Evolutionary conservation across 1,139 yeast genomes (phyloP), one percentile per base, ranked within the genome.

Genomic region (Keqinozyma sinolaborantium): DNA sequence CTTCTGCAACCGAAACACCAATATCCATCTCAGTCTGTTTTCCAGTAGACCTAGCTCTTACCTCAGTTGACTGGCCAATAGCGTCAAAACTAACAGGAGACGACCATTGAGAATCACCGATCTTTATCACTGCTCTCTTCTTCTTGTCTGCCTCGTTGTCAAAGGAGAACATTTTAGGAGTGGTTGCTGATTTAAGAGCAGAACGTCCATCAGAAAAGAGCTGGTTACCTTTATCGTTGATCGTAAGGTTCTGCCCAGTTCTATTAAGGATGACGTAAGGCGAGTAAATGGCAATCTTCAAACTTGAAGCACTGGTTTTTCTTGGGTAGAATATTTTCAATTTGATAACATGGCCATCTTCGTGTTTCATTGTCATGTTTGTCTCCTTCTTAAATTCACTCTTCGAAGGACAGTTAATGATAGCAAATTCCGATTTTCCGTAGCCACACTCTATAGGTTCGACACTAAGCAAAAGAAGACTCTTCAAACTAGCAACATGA

Each of bases 81-180:
- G 95, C 95, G 52, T 90, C 97, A 48, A 92, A 79, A 54, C 95
- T 83, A 28, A 87, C 64, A 1, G 88, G 86, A 0, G 65, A 56
- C 38, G 96, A 84, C 79, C 86, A 76, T n/a, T 67, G 65, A 0
- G 95, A 83, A 34, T 84, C 86, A 3, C 75, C 85, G 20, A 86
- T 66, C 39, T 73, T 72, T 9, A 90, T 48, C n/a, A 72, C 54
- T 0, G 94, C 95, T 38, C 95, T 68, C 45, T 83, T 83, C 28
- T 70, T 73, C 28, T 79, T 70, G 33, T 77, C 82, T 8, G 60
- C 64, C 28, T 68, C 74, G 20, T 63, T 65, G 14, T 78, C 83
- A 51, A 86, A 90, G 0, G 98, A 90, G 63, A 92, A 90, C 86
- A 92, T 78, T 33, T 73, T 74, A 0, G 97, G 96, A 2, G 40